phyloP scores from a whole-genome alignment of 768 basidiomycete genomes.

The Sporobolomyces roseus region DNA sequence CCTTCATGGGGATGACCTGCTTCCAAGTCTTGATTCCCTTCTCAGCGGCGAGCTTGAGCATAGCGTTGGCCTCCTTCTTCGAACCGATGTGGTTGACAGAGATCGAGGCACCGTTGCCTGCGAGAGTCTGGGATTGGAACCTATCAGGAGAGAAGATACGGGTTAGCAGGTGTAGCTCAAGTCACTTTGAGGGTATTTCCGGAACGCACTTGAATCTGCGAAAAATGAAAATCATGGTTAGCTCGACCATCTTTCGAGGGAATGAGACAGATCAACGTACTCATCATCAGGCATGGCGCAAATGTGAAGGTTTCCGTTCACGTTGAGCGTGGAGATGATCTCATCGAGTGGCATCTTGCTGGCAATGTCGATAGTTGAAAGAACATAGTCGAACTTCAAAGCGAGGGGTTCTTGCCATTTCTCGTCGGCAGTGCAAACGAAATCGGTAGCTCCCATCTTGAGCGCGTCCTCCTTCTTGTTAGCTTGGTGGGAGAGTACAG shows the following conservation, averaged over 20 bases:
- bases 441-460: conserved; percentile 59
- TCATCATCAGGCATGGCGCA: conserved; percentile 48
- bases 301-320: conserved; percentile 58
- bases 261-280: neutral
- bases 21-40: conserved; percentile 49
- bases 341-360: conserved; percentile 54
- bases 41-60: conserved; percentile 60
- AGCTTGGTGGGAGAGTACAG: conserved; percentile 39
- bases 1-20: conserved; percentile 39
- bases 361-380: conserved; percentile 46
- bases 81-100: conserved; percentile 55
- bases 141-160: too few species aligned
- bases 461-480: conserved; percentile 58
- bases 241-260: too few species aligned
- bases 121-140: conserved; percentile 36
- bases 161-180: too few species aligned
- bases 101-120: conserved; percentile 42
- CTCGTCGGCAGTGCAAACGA: conserved; percentile 53
- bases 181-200: too few species aligned
- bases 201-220: too few species aligned
- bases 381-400: conserved; percentile 48
- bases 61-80: conserved; percentile 59
- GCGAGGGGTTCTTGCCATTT: conserved; percentile 32
- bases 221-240: too few species aligned
- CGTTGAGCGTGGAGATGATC: conserved; percentile 56